Base-by-base conservation (phyloP, 1,284 basidiomycete genomes). In the Irpex rosettiformis region DNA sequence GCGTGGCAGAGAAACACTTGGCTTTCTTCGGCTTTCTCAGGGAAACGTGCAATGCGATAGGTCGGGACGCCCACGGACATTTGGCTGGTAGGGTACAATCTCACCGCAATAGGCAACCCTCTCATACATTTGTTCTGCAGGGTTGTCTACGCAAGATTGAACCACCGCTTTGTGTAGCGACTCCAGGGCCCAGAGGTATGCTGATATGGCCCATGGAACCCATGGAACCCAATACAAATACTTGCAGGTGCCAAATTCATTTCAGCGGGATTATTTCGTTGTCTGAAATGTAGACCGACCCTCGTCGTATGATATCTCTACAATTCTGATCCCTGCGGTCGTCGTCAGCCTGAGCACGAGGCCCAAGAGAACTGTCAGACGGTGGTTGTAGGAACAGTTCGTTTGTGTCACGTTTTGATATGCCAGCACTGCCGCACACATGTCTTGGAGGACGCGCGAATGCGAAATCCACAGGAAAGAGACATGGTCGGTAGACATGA, bases 321-420 rank as follows among this genome's bases (percentile, higher is more conserved):
- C 11, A 37, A 47, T n/a, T 47, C 43, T 47, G 43, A n/a, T 8
- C 43, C 43, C 43, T 18, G n/a, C 13, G 21, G 21, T 45, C 21
- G 43, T 45, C 48, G 48, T 27, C 27, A 51, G 27, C 22, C 48
- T 27, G 48, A 51, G 48, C 48, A 28, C 48, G 48, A 28, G 48
- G 48, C 48, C 48, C 48, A 24, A 28, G 18, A 28, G 27, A 28
- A 28, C 48, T 51, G 48, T 51, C 48, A 51, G 13, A 27, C 48
- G 22, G 48, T 16, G 48, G 48, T 51, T 28, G 21, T 25, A 51
- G 48, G 25, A 51, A 25, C 48, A 25, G 11, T 51, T 27, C 27
- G 11, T 51, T 27, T 11, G 27, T 51, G 27, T 24, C 48, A 51
- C 24, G 25, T 51, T 51, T 51, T 51, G 48, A 51, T 51, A 51